These are phyloP conservation scores for Penicillium sp. DNA, from an alignment of 2,329 filamentous ascomycete genomes.

Conservation along the genomic window DNA sequence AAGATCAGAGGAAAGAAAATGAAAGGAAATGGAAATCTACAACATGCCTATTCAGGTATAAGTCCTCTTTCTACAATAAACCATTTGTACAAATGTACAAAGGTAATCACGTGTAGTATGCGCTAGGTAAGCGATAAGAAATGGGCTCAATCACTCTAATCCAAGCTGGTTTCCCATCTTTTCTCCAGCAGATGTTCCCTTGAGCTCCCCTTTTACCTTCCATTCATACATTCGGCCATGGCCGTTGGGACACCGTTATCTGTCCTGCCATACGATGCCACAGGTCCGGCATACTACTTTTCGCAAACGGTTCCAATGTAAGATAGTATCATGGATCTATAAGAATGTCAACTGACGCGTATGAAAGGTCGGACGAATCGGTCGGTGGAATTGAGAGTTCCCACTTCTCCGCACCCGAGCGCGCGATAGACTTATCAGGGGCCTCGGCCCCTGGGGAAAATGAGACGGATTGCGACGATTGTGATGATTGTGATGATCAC, in stretches of 20 bases:
- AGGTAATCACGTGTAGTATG: constrained; percentile 8
- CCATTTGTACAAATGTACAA: background rate
- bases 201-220: background rate
- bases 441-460: background rate
- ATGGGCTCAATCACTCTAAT: constrained; percentile 2
- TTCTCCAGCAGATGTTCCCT: constrained; percentile 5
- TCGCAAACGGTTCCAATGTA: constrained; percentile 22
- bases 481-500: background rate
- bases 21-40: background rate
- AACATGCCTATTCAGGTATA: background rate
- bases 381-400: constrained; percentile 7
- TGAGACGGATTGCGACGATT: constrained; percentile 3
- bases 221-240: constrained; percentile 21
- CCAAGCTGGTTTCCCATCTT: constrained; percentile 2
- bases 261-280: constrained; percentile 23
- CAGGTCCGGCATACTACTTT: constrained; percentile 13
- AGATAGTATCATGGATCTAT: constrained; percentile 4
- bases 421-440: constrained; percentile 4
- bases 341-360: constrained; percentile 6
- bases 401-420: constrained; percentile 3
- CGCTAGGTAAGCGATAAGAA: constrained; percentile 11
- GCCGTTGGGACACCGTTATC: constrained; percentile 30
- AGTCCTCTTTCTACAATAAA: background rate
- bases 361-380: constrained; percentile 15
- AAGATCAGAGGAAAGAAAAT: background rate